Base-by-base conservation (phyloP, 768 basidiomycete genomes). In the Rhizopogon sp. region DNA sequence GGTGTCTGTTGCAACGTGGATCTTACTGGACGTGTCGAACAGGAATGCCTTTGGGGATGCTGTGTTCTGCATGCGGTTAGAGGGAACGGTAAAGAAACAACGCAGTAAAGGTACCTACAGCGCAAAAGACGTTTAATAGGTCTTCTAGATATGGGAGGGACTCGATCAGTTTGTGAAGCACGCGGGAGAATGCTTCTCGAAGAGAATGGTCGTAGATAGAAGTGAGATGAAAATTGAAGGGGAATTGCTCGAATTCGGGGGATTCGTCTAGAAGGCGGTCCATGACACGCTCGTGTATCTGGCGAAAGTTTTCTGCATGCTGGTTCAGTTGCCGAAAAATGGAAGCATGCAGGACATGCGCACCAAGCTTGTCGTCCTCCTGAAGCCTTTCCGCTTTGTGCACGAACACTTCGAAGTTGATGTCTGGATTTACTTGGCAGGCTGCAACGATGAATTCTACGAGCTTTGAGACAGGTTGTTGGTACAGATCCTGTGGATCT, bases 1-100 rank as follows among this genome's bases (percentile, higher is more conserved):
- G 16, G 87, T 86, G 64, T 98, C 96, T 10, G 94, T 94, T 10
- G 94, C 94, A n/a, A 98, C 79, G 64, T 95, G 94, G 28, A 97
- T 74, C 47, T 91, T 80, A 22, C 92, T 93, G 4, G 78, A 78
- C 16, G 82, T 85, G 65, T 98, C 95, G 61, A 96, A 98, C 13
- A 98, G 72, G 66, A 95, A 98, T 0, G 93, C 91, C 68, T 98
- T 98, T 39, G 91, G 86, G 31, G 94, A 89, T 63, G 90, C 90
- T 2, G 90, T 94, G 57, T 93, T 93, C 93, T 96, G 60, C 16
- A 50, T 14, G 4, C 33, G 11, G 42, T 50, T 25, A 59, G 41
- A 43, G 39, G 39, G 28, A 54, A 20, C 29, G 35, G 46, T 11
- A 25, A 6, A 25, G 14, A 6, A 0, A 31, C 14, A 3, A 7